These are phyloP conservation scores for Cruciata laevipes DNA, from an alignment of 257 asterid species.

Conservation along the genomic window DNA sequence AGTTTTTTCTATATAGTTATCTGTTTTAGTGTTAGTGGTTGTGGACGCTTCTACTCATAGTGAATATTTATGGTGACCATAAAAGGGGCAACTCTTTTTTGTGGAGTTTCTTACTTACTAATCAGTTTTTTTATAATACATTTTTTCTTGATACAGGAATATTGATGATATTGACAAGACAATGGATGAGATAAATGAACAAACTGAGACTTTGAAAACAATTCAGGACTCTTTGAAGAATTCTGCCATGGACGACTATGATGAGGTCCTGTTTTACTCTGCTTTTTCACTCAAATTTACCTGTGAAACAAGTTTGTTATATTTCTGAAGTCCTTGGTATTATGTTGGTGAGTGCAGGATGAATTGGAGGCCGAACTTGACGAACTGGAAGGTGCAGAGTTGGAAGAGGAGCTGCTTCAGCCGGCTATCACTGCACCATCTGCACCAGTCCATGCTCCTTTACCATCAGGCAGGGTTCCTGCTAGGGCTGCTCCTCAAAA, in stretches of 20 bases:
- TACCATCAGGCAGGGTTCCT: conserved; percentile 38
- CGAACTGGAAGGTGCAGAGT: conserved; percentile 66
- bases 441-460: conserved; percentile 34
- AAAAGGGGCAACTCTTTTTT: not conserved
- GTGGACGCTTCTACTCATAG: not conserved
- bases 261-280: conserved; percentile 39
- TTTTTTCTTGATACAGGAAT: conserved; percentile 36
- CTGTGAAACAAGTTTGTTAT: not conserved
- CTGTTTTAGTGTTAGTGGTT: not conserved
- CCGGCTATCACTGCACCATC: conserved; percentile 59
- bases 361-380: conserved; percentile 81
- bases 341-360: conserved; percentile 36
- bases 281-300: not conserved
- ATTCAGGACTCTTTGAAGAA: conserved; percentile 65
- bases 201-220: conserved; percentile 78
- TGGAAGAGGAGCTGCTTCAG: conserved; percentile 72
- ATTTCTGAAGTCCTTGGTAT: not conserved
- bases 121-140: not conserved
- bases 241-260: conserved; percentile 38
- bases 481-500: conserved; percentile 49
- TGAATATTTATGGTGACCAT: no score
- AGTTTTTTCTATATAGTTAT: not conserved
- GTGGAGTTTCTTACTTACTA: not conserved
- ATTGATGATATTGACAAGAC: conserved; percentile 90
- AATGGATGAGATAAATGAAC: conserved; percentile 90